Percentiles rank a stretch among this genome's conserved stretches.
Conservation (phyloP, 2,329 filamentous ascomycete species). For the Aspergillus aculeatinus region DNA sequence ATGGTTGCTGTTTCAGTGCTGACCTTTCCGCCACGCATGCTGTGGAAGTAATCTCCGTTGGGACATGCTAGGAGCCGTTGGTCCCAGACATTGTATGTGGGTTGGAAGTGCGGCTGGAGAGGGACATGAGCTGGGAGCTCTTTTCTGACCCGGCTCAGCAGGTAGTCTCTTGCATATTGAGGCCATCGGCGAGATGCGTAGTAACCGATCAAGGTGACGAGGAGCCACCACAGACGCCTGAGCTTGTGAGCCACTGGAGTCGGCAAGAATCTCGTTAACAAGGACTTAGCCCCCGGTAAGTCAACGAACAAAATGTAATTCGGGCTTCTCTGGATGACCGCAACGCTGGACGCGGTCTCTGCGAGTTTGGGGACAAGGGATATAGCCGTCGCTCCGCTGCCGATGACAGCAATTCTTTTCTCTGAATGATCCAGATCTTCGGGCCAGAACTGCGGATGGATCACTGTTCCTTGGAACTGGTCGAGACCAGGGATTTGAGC, state of each 20-base stretch:
- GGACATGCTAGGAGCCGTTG: slow-evolving; percentile 68
- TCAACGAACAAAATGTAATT: slow-evolving; percentile 58
- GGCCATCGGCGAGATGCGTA: slow-evolving; percentile 54
- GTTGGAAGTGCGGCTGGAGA: slow-evolving; percentile 61
- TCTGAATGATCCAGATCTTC: slow-evolving; percentile 60
- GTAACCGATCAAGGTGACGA: slow-evolving; percentile 48
- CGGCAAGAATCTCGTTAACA: slow-evolving; percentile 21
- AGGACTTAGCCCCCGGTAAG: too few relatives aligned
- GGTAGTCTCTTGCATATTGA: slow-evolving; percentile 40
- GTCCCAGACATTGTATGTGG: slow-evolving; percentile 62
- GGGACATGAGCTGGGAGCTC: slow-evolving; percentile 54
- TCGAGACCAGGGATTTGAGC: slow-evolving; percentile 64
- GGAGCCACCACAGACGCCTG: slow-evolving; percentile 46
- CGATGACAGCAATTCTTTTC: slow-evolving; percentile 69
- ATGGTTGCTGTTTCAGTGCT: too few relatives aligned
- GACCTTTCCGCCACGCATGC: too few relatives aligned
- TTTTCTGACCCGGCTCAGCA: slow-evolving; percentile 45
- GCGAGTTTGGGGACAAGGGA: slow-evolving; percentile 70
- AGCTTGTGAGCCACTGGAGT: slow-evolving; percentile 19
- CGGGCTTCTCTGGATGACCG: slow-evolving; percentile 76
- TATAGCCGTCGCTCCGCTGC: slow-evolving; percentile 73
- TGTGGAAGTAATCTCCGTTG: slow-evolving; percentile 44
- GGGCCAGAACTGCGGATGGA: slow-evolving; percentile 75
- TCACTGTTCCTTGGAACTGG: slow-evolving; percentile 59
- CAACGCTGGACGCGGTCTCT: slow-evolving; percentile 62